These are phyloP conservation scores for Exutisphaerella laricina DNA, from an alignment of 2,329 filamentous ascomycete genomes.

Conservation along the genomic window DNA sequence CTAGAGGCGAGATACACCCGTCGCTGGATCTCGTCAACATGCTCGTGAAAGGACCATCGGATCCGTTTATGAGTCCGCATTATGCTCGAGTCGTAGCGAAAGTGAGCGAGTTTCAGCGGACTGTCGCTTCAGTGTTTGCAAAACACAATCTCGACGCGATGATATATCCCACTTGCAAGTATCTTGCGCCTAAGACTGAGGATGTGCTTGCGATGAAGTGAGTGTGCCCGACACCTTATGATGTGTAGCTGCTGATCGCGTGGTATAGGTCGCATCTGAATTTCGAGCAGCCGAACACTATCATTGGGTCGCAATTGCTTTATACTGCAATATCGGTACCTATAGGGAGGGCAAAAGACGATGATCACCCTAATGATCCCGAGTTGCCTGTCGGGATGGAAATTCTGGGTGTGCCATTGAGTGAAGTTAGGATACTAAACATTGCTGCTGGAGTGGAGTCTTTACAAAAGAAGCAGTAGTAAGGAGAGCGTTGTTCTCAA, in stretches of 20 bases:
- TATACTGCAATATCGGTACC: constrained; percentile 35
- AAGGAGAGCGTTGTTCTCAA: neutral
- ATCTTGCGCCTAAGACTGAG: constrained; percentile 32
- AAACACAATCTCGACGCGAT: constrained; percentile 33
- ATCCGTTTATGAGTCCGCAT: constrained; percentile 27
- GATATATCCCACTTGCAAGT: constrained; percentile 32
- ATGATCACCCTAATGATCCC: constrained; percentile 20
- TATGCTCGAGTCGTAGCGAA: constrained; percentile 26
- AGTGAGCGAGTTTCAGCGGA: constrained; percentile 29
- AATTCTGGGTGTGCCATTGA: constrained; percentile 22
- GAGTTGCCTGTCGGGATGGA: constrained; percentile 24
- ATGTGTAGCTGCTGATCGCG: constrained; percentile 2
- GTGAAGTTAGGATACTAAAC: constrained; percentile 19
- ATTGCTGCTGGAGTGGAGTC: constrained; percentile 19
- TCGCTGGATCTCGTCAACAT: constrained; percentile 23
- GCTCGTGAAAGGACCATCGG: constrained; percentile 21
- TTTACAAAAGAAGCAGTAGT: constrained; percentile 3
- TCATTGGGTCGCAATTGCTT: constrained; percentile 32
- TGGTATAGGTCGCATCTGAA: constrained; percentile 17
- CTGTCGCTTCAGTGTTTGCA: constrained; percentile 29
- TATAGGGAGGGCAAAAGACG: constrained; percentile 20
- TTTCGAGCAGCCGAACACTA: constrained; percentile 32
- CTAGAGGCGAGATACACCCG: constrained; percentile 16
- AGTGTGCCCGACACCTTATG: neutral
- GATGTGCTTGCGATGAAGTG: constrained; percentile 27